These are phyloP conservation scores for Pseudopediastrum boryanum DNA, from an alignment of 139 green algal genomes.

Conservation along the genomic window DNA sequence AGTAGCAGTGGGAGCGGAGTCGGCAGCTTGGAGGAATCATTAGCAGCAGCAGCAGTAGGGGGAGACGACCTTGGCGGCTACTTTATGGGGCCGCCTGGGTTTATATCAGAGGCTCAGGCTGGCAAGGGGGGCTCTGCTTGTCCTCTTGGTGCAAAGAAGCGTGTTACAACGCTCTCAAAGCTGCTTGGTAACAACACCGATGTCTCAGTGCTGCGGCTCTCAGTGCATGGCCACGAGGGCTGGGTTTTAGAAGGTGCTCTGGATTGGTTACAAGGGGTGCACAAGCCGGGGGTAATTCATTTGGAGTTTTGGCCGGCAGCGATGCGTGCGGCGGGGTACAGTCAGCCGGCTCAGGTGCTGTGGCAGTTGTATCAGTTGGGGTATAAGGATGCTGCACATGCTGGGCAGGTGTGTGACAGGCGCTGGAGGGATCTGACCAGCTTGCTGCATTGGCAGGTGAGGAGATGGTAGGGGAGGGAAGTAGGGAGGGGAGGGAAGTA, in stretches of 20 bases:
- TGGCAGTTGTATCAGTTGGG: constrained; percentile 64
- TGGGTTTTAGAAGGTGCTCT: constrained; percentile 68
- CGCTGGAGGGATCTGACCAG: constrained; percentile 76
- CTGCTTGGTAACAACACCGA: constrained; percentile 39
- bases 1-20: no score
- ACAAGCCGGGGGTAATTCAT: constrained; percentile 64
- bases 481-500: no score
- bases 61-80: no score
- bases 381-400: constrained; percentile 77
- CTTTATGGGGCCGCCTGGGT: no score
- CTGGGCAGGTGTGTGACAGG: constrained; percentile 77
- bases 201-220: constrained; percentile 62
- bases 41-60: no score
- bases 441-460: constrained; percentile 34
- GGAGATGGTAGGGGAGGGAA: no score
- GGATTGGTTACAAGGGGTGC: constrained; percentile 23
- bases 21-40: no score
- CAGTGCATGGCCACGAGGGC: constrained; percentile 71
- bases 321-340: constrained; percentile 53
- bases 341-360: constrained; percentile 56
- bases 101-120: no score
- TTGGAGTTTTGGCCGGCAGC: constrained; percentile 67
- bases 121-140: no score
- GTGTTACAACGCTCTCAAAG: neutral
- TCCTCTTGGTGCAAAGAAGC: no score